Base-by-base conservation (phyloP, 2,329 filamentous ascomycete species). In the Thermothelomyces thermophilus region DNA sequence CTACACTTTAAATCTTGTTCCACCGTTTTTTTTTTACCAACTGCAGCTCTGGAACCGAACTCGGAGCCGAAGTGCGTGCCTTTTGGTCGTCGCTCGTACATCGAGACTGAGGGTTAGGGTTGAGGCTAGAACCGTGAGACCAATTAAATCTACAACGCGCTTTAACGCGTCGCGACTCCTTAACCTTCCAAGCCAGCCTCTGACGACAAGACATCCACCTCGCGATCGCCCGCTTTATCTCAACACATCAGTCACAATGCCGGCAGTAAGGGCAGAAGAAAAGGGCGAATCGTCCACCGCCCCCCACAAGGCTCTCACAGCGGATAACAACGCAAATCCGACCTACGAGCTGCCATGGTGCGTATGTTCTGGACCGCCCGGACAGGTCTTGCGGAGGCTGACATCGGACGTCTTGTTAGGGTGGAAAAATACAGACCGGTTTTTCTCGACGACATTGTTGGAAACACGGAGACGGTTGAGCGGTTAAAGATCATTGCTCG, bases 361-460 rank as follows among this genome's bases (percentile, higher is more conserved):
- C 52, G 64, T 49, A 17, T 26, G 17, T 13, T 2, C 9, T 11
- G 24, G 14, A n/a, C 16, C 22, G 8, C 11, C 14, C 31, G 9
- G 13, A 36, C 41, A 39, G 7, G n/a, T n/a, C n/a, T 14, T 26
- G 20, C 33, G 35, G 7, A 4, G 52, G 26, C 45, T 40, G 16
- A 49, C 33, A 3, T 5, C 22, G 6, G 13, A 30, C 22, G 30
- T 31, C 2, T 13, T 20, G 36, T 22, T 56, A 96, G 91, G 93
- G 93, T 98, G 54, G 93, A 98, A 71, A 98, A 98, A 68, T 98
- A 97, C 73, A 81, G 93, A 34, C 93, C 93, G 1, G 79, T 95
- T 46, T 94, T 94, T 69, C 82, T 98, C 26, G 90, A 97, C 70
- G 91, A 98, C 71, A 84, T 98, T 46, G 93, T 98, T 48, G 93